Evolutionary conservation across 2,329 filamentous ascomycete species (phyloP).

Genomic region (Chaetomium strumarium): DNA sequence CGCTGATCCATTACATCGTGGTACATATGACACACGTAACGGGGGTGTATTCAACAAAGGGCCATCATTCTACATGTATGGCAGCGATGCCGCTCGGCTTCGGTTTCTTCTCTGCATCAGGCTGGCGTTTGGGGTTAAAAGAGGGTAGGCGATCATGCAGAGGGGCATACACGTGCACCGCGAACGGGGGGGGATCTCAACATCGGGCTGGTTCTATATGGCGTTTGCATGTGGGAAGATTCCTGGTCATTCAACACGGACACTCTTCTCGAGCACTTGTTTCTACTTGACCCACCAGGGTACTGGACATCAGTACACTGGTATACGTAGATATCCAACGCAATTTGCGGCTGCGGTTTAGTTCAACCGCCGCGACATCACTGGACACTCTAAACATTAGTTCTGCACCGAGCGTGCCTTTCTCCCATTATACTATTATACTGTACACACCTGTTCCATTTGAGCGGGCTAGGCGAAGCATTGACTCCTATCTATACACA

Average conservation of each 20-base stretch:
- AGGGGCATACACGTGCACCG: conserved; percentile 7
- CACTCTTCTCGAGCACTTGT: not conserved
- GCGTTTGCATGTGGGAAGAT: conserved; percentile 3
- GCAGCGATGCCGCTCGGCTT: conserved; percentile 13
- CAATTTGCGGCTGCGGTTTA: conserved; percentile 1
- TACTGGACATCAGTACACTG: not conserved
- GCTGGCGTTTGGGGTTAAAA: conserved; percentile 13
- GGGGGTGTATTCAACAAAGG: conserved; percentile 15
- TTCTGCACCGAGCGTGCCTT: not conserved
- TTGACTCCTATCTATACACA: not conserved
- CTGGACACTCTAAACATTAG: not conserved
- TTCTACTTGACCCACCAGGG: not conserved
- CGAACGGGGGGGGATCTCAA: conserved; percentile 22
- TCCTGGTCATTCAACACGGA: conserved; percentile 19
- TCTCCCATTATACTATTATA: not conserved
- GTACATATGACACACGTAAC: not conserved
- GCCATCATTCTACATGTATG: not conserved
- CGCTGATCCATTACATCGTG: conserved; percentile 12
- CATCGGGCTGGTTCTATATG: conserved; percentile 19
- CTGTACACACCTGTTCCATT: not conserved
- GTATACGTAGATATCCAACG: not conserved
- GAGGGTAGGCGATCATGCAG: not conserved
- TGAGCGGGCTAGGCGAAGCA: not conserved
- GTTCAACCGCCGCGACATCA: conserved; percentile 8
- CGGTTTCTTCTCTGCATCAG: conserved; percentile 8